Evolutionary conservation across 164 flowering plant species (phyloP).

Genomic region (Euptelea pleiosperma): DNA sequence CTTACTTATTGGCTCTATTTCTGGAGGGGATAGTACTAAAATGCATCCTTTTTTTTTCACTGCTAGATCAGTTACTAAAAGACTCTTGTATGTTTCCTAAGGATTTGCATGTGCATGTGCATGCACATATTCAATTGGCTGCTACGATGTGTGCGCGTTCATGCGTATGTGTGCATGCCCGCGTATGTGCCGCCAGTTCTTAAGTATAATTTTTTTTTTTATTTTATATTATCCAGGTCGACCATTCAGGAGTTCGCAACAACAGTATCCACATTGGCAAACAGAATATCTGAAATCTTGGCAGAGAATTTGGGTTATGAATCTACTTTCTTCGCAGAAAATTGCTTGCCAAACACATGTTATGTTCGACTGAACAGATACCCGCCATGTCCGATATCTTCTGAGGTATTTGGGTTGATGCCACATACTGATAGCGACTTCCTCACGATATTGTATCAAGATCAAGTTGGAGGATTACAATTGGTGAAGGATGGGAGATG

Average conservation of each 20-base stretch:
- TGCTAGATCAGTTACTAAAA: too few species aligned
- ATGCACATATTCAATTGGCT: too few species aligned
- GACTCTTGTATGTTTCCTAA: too few species aligned
- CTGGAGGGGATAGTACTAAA: too few species aligned
- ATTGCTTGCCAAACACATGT: slow-evolving; percentile 55
- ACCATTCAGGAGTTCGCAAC: slow-evolving; percentile 54
- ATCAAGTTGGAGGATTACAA: slow-evolving; percentile 76
- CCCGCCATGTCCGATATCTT: slow-evolving; percentile 63
- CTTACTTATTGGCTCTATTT: too few species aligned
- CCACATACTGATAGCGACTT: slow-evolving; percentile 90
- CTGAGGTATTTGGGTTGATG: slow-evolving; percentile 56
- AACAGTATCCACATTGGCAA: slow-evolving; percentile 47
- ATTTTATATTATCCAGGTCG: slow-evolving; percentile 32
- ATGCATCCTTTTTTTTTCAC: too few species aligned
- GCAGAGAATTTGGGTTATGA: slow-evolving; percentile 56
- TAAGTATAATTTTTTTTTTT: neutral
- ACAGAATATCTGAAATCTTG: slow-evolving; percentile 47
- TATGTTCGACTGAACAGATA: slow-evolving; percentile 79
- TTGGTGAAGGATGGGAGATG: slow-evolving; percentile 65
- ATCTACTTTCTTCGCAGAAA: slow-evolving; percentile 45
- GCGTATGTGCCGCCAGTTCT: too few species aligned
- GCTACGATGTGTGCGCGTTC: too few species aligned
- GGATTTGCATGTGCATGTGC: too few species aligned
- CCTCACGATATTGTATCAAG: slow-evolving; percentile 75
- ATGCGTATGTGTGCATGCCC: too few species aligned